These are phyloP conservation scores for Leptographium procerum DNA, from an alignment of 2,329 filamentous ascomycete species.

Conservation along the genomic window DNA sequence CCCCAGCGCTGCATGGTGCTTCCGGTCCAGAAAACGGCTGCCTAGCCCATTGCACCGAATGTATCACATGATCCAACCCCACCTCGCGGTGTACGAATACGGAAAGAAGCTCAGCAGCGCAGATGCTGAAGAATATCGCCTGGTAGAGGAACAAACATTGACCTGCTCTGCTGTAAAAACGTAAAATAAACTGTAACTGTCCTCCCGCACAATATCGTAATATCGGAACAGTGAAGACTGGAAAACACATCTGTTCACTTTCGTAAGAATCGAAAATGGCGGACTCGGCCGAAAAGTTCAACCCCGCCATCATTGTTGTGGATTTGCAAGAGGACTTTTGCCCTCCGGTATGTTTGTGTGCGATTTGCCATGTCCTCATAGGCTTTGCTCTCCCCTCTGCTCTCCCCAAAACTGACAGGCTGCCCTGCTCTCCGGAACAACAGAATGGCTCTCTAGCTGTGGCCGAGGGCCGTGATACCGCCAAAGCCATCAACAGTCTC, in stretches of 20 bases:
- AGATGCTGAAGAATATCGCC: not conserved
- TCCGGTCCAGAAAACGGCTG: not conserved
- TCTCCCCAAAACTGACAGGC: not conserved
- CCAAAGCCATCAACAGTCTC: constrained; percentile 61
- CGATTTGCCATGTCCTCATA: constrained; percentile 2
- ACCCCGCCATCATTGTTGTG: constrained; percentile 55
- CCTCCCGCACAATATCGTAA: too few relatives aligned
- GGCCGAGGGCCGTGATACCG: constrained; percentile 57
- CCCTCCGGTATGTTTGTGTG: constrained; percentile 54
- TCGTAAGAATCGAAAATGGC: not conserved
- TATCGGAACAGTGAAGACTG: too few relatives aligned
- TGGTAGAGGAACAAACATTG: not conserved
- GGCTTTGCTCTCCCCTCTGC: too few relatives aligned
- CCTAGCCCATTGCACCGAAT: not conserved
- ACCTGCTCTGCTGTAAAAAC: not conserved
- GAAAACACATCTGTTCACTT: not conserved
- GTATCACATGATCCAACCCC: too few relatives aligned
- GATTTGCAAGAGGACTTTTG: constrained; percentile 95
- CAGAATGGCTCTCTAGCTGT: constrained; percentile 81
- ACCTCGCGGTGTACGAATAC: too few relatives aligned
- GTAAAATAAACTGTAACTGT: too few relatives aligned
- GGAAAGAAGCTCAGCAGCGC: not conserved
- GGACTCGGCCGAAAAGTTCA: constrained; percentile 20
- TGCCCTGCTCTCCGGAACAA: constrained; percentile 9
- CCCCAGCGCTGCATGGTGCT: not conserved